Evolutionary conservation across 106 monocot species (phyloP).

Genomic region (Cymbidium sinense): DNA sequence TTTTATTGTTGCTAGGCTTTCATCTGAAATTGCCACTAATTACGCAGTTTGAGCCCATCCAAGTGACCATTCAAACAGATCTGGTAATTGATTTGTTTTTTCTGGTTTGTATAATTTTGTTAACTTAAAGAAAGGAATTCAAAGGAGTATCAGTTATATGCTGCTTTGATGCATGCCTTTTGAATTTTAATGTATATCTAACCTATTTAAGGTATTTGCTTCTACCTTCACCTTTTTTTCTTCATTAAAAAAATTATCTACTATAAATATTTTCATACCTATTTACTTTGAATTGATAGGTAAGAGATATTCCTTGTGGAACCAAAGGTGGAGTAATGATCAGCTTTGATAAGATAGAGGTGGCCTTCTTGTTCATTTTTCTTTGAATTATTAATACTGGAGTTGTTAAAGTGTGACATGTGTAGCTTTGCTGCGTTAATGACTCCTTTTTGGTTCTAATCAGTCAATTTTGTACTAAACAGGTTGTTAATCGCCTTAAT

Average conservation of each 20-base stretch:
- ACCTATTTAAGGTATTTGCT: not conserved
- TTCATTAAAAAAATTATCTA: not conserved
- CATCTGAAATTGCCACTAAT: slow-evolving; percentile 83
- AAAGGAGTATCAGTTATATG: not conserved
- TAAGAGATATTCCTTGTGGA: slow-evolving; percentile 95
- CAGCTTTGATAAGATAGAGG: slow-evolving; percentile 99
- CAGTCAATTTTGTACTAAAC: not conserved
- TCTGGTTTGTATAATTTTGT: not conserved
- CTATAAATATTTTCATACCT: not conserved
- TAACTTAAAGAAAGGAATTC: not conserved
- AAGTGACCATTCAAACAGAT: slow-evolving; percentile 94
- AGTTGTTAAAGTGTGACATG: not conserved
- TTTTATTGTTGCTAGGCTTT: slow-evolving; percentile 55
- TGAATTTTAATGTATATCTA: not conserved
- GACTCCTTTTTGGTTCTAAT: not conserved
- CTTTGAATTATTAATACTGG: not conserved
- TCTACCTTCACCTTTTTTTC: not conserved
- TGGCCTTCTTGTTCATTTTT: slow-evolving; percentile 6
- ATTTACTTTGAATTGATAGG: slow-evolving; percentile 38
- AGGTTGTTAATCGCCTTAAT: slow-evolving; percentile 95
- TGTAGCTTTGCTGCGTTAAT: slow-evolving; percentile 1
- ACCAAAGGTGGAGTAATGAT: slow-evolving; percentile 99
- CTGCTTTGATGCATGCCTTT: not conserved
- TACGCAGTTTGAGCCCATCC: slow-evolving; percentile 91
- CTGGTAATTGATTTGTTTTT: slow-evolving; percentile 42